A percentile compares a stretch with the other conserved stretches of the same genome.
Conservation (phyloP, 2,329 filamentous ascomycete species). For the Mycocentrospora acerina region DNA sequence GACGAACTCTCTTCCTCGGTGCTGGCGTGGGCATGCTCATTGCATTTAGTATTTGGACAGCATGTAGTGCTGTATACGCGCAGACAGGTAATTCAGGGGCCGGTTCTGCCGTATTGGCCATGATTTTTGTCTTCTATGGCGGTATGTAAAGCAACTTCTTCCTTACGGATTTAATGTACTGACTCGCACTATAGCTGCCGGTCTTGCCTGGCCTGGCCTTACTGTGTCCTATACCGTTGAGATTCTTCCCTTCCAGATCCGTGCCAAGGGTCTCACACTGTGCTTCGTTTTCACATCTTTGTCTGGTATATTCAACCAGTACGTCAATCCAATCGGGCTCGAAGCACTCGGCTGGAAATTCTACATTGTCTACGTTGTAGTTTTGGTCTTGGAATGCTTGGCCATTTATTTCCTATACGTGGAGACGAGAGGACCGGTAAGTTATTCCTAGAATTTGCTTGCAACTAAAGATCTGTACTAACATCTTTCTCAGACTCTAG, state of each 20-base stretch:
- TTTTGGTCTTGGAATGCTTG: conserved; percentile 22
- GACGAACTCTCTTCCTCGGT: conserved; percentile 35
- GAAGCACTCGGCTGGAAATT: conserved; percentile 34
- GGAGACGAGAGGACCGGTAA: conserved; percentile 25
- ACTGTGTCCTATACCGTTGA: conserved; percentile 52
- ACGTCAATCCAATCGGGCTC: conserved; percentile 51
- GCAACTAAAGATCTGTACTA: neutral
- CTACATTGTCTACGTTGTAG: conserved; percentile 35
- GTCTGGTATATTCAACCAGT: conserved; percentile 58
- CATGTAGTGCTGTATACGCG: conserved; percentile 18
- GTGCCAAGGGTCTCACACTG: conserved; percentile 46
- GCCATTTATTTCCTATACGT: conserved; percentile 27
- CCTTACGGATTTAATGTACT: conserved; percentile 20
- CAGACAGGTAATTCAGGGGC: conserved; percentile 15
- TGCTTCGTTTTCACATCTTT: conserved; percentile 58
- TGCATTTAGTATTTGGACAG: conserved; percentile 35
- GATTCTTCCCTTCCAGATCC: conserved; percentile 51
- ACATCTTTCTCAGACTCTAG: conserved; percentile 8
- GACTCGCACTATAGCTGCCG: conserved; percentile 43
- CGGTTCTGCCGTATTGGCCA: conserved; percentile 50
- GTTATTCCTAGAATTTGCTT: neutral
- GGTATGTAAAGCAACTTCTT: neutral
- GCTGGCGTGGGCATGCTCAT: conserved; percentile 36
- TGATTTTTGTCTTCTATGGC: conserved; percentile 52
- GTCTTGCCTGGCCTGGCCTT: conserved; percentile 52